Conservation (phyloP, 2,329 filamentous ascomycete species). For the Trichoderma brevicompactum region DNA sequence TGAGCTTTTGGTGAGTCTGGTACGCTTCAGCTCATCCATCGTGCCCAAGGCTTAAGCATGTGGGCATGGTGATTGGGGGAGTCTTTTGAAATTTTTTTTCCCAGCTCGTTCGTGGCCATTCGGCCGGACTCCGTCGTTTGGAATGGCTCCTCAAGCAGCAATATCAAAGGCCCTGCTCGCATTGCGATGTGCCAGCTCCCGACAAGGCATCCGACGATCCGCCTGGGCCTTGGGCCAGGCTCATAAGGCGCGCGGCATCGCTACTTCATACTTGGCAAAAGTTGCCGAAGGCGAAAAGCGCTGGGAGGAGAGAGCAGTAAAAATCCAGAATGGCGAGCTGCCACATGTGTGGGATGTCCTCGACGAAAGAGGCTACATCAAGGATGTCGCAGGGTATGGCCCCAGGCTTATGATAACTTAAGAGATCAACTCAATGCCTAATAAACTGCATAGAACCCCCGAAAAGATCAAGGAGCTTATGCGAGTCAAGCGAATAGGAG, state of each 20-base stretch:
- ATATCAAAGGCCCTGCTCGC: conserved; percentile 36
- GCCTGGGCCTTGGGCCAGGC: conserved; percentile 33
- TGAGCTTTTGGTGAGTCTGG: conserved; percentile 16
- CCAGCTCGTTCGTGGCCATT: not conserved
- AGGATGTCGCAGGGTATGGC: conserved; percentile 71
- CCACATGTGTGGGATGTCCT: conserved; percentile 66
- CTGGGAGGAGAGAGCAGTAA: conserved; percentile 54
- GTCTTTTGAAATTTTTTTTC: not conserved
- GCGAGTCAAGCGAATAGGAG: conserved; percentile 67
- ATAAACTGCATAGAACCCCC: conserved; percentile 44
- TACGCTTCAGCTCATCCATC: not conserved
- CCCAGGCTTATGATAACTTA: conserved; percentile 10
- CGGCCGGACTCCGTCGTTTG: not conserved
- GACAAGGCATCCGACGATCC: conserved; percentile 35
- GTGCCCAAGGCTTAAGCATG: not conserved
- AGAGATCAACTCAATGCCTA: not conserved
- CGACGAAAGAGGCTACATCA: conserved; percentile 73
- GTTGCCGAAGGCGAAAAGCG: conserved; percentile 45
- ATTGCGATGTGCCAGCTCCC: conserved; percentile 35
- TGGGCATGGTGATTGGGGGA: not conserved
- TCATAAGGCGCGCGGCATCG: conserved; percentile 43
- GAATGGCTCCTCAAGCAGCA: conserved; percentile 39
- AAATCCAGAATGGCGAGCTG: conserved; percentile 55
- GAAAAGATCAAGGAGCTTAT: conserved; percentile 65
- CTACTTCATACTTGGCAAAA: conserved; percentile 51